Base-by-base conservation (phyloP, 2,329 filamentous ascomycete species). In the Emmonsiellopsis sp. region DNA sequence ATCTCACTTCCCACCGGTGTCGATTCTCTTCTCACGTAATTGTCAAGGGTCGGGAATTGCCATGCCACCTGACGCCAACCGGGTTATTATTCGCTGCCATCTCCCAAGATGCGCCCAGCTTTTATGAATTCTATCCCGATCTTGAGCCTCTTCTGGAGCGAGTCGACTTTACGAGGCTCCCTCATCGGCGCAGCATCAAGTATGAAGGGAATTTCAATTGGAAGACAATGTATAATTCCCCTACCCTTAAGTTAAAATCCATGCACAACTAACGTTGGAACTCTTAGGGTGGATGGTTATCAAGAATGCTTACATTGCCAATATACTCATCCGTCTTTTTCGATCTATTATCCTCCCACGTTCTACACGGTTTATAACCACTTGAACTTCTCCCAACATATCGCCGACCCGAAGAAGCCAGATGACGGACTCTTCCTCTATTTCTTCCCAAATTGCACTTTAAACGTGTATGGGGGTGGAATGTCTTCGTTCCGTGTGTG, bases 291-390 rank as follows among this genome's bases (percentile, higher is more conserved):
- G 26, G 78, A 81, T 55, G 78, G 78, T 7, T 81, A 79, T 56
- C 78, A 81, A 62, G 79, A 81, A 64, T 82, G 79, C 57, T 70
- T 81, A 16, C 78, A 81, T 62, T 81, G 78, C 65, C 75, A 78
- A 60, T 81, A 81, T 63, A 80, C 79, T 0, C 79, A 82, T 55
- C 78, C 77, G 0, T 76, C 75, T 5, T 81, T 81, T 63, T 75
- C 74, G 16, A 69, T 78, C 54, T 75, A 72, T 56, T 82, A 81
- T 53, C 77, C 77, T 5, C 77, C 78, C 2, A 78, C 76, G 1
- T 79, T 76, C 62, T 81, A 81, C 63, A 70, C 71, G 13, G 77
- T 82, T 4, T 70, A 74, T 55, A 80, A 80, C 62, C 73, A 78
- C 58, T 66, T 67, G 42, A 81, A 80, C 57, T 81, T 80, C 63